A percentile compares a stretch with the other conserved stretches of the same genome.
Conservation (phyloP, 1,139 yeast species). For the Blastobotrys illinoisensis region DNA sequence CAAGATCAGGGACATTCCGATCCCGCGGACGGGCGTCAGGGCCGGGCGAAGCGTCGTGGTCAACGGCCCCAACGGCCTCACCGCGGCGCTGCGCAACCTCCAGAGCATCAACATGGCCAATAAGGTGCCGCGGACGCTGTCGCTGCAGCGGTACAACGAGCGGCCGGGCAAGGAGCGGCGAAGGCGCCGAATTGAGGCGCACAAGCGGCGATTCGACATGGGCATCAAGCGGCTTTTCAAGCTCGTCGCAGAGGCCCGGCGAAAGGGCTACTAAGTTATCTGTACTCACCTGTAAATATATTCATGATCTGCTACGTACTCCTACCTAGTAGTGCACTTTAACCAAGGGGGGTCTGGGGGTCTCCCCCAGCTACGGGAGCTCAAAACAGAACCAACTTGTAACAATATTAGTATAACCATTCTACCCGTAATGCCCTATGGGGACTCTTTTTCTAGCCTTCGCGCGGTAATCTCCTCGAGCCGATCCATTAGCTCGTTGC, state of each 20-base stretch:
- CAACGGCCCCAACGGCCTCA: conserved; percentile 21
- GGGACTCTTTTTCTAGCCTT: background rate
- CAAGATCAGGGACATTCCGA: conserved; percentile 1
- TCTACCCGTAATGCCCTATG: too few species aligned
- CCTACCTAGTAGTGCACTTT: too few species aligned
- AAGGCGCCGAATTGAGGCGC: conserved; percentile 30
- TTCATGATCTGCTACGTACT: background rate
- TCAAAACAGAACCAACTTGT: too few species aligned
- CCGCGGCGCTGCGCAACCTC: conserved; percentile 26
- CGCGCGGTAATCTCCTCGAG: conserved; percentile 2
- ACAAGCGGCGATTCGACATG: conserved; percentile 30
- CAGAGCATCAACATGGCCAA: conserved; percentile 27
- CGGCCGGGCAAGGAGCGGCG: conserved; percentile 34
- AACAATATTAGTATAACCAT: too few species aligned
- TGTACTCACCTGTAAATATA: conserved; percentile 1
- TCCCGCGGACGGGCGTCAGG: conserved; percentile 32
- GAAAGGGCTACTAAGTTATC: conserved; percentile 31
- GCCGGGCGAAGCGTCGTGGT: conserved; percentile 33
- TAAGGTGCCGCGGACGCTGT: conserved; percentile 25
- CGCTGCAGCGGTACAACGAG: conserved; percentile 31
- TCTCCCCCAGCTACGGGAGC: too few species aligned
- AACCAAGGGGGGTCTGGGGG: background rate
- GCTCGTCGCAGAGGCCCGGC: conserved; percentile 34
- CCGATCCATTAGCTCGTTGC: background rate
- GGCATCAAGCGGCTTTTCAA: conserved; percentile 33